A percentile compares a stretch with the other conserved stretches of the same genome.
Conservation (phyloP, 2,329 filamentous ascomycete species). For the Cercospora sp. region DNA sequence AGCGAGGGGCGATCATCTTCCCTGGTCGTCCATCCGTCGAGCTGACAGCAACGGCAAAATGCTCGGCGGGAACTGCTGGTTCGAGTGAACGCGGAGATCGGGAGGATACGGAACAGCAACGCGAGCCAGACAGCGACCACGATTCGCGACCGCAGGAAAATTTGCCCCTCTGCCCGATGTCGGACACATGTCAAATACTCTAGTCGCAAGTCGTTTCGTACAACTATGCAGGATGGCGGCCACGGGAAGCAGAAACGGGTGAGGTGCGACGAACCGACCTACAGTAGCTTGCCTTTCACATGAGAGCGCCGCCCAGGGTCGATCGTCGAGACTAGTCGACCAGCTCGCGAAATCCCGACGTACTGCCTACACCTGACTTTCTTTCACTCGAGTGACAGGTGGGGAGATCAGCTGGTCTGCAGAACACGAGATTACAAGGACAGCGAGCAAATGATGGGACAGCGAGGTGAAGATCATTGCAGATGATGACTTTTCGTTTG, state of each 20-base stretch:
- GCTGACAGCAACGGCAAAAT: conserved; percentile 4
- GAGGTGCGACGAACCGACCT: background rate
- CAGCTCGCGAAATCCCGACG: background rate
- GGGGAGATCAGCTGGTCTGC: background rate
- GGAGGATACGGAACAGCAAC: conserved; percentile 11
- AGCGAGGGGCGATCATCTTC: background rate
- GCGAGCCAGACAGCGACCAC: background rate
- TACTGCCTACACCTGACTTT: background rate
- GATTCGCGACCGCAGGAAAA: conserved; percentile 3
- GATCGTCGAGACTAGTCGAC: background rate
- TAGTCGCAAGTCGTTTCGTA: background rate
- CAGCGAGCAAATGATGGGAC: background rate
- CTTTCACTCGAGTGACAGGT: background rate
- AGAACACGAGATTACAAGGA: background rate
- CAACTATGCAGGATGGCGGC: background rate
- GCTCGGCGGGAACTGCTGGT: conserved; percentile 13
- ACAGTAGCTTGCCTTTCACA: conserved; percentile 7
- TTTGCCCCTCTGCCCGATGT: conserved; percentile 10
- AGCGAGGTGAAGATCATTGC: background rate
- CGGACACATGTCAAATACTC: background rate
- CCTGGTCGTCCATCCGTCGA: background rate
- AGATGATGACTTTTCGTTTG: conserved; percentile 1
- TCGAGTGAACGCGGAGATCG: background rate
- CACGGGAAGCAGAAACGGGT: conserved; percentile 2
- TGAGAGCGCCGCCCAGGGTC: conserved; percentile 3